Percentiles rank a stretch among this genome's conserved stretches.
Evolutionary conservation across 306 rosid genomes (phyloP).

Genomic region (Citrullus amarus): DNA sequence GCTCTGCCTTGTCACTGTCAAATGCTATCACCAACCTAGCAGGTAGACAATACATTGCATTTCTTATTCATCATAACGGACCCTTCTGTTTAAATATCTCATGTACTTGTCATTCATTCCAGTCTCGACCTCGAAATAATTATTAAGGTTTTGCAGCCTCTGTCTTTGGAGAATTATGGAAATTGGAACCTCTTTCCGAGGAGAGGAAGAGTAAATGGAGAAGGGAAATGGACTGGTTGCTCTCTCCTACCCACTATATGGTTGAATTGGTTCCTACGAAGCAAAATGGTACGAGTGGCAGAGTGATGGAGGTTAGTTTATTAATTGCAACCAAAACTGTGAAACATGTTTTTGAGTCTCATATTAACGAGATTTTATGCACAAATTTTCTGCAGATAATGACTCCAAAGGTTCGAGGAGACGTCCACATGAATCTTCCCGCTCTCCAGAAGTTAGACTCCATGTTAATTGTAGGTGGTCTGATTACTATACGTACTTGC

Average conservation of each 20-base stretch:
- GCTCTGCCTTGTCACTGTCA: constrained; percentile 69
- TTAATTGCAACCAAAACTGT: not conserved
- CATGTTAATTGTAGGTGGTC: constrained; percentile 75
- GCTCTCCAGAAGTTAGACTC: constrained; percentile 94
- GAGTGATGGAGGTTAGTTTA: constrained; percentile 62
- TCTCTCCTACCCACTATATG: constrained; percentile 88
- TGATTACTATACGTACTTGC: not conserved
- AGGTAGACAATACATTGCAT: constrained; percentile 27
- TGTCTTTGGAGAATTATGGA: constrained; percentile 90
- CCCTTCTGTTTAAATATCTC: not conserved
- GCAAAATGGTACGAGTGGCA: constrained; percentile 72
- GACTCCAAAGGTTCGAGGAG: constrained; percentile 88
- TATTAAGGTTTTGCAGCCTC: constrained; percentile 35
- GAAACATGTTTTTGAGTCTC: not conserved
- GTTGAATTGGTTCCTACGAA: constrained; percentile 92
- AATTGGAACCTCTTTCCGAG: constrained; percentile 78
- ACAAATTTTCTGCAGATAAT: constrained; percentile 46
- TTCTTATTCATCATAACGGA: constrained; percentile 1
- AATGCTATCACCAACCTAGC: constrained; percentile 72
- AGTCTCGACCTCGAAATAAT: not conserved
- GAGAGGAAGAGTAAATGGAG: constrained; percentile 72
- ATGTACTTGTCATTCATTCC: not conserved
- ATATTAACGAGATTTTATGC: not conserved
- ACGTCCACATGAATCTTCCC: constrained; percentile 86
- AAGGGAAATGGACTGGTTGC: constrained; percentile 82